Conservation (phyloP, 2,329 filamentous ascomycete species). For the Fusarium anthophilum region DNA sequence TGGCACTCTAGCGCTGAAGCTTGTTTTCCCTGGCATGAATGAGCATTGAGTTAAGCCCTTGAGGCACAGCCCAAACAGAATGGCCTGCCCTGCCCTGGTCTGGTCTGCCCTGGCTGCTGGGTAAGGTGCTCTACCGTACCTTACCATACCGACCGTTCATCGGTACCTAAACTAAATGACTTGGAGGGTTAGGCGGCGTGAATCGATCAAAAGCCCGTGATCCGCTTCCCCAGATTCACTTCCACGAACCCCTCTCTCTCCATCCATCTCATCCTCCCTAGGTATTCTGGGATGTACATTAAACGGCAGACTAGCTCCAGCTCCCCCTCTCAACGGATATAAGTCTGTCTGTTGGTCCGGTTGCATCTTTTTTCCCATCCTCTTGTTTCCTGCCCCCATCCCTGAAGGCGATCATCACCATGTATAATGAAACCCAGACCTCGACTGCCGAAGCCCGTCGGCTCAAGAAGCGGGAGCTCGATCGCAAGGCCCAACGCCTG, state of each 20-base stretch:
- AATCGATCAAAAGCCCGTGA: conserved; percentile 1
- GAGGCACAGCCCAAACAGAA: not conserved
- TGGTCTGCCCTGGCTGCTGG: not conserved
- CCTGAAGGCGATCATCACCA: conserved; percentile 16
- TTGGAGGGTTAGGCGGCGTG: not conserved
- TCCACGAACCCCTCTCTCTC: not conserved
- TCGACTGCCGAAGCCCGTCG: conserved; percentile 26
- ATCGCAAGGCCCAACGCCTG: conserved; percentile 46
- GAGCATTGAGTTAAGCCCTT: not conserved
- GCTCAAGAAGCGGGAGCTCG: conserved; percentile 46
- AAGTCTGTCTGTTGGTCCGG: not conserved
- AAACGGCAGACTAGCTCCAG: not conserved
- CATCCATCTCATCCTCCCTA: not conserved
- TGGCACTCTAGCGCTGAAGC: conserved; percentile 5
- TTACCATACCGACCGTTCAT: not conserved
- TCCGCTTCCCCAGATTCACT: conserved; percentile 20
- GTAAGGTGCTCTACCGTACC: not conserved
- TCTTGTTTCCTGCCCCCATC: not conserved
- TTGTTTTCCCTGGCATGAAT: conserved; percentile 3
- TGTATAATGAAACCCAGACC: conserved; percentile 12
- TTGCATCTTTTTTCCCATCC: not conserved
- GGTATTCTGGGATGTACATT: not conserved
- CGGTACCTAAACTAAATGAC: not conserved
- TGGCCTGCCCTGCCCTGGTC: too few relatives aligned
- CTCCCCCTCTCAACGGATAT: not conserved